Evolutionary conservation across 2,329 filamentous ascomycete species (phyloP).

Genomic region (Paecilomyces dactylethromorphus): DNA sequence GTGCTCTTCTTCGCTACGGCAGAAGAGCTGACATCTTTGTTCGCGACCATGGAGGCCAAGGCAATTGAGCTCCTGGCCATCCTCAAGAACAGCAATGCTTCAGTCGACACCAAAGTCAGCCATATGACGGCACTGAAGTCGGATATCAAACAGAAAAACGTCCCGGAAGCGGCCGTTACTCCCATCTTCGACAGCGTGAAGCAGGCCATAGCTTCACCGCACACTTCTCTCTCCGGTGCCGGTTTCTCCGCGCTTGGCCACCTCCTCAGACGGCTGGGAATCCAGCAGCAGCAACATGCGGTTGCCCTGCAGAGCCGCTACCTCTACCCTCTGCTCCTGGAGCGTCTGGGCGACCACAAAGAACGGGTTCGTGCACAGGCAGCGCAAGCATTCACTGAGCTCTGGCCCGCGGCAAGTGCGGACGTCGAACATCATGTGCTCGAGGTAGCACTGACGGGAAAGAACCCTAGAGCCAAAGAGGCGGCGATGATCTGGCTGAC

Average conservation of each 20-base stretch:
- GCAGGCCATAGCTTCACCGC: slow-evolving; percentile 66
- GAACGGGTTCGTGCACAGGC: slow-evolving; percentile 76
- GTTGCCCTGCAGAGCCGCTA: slow-evolving; percentile 61
- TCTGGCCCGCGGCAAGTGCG: slow-evolving; percentile 61
- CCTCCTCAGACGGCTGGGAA: slow-evolving; percentile 74
- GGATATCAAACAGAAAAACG: slow-evolving; percentile 85
- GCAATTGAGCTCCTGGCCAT: slow-evolving; percentile 47
- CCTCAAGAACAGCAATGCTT: slow-evolving; percentile 57
- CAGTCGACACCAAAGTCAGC: slow-evolving; percentile 64
- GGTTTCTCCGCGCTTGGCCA: slow-evolving; percentile 86
- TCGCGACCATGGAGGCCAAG: slow-evolving; percentile 49
- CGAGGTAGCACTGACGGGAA: slow-evolving; percentile 69
- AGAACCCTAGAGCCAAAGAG: slow-evolving; percentile 80
- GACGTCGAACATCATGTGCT: slow-evolving; percentile 78
- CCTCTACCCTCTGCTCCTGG: slow-evolving; percentile 68
- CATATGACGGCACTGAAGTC: slow-evolving; percentile 72
- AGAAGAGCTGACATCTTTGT: slow-evolving; percentile 4
- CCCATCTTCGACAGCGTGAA: slow-evolving; percentile 78
- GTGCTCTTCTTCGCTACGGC: slow-evolving; percentile 9
- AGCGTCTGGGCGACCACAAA: slow-evolving; percentile 81
- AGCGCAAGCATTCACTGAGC: slow-evolving; percentile 66
- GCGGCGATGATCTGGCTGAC: slow-evolving; percentile 77
- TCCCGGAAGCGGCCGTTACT: slow-evolving; percentile 64
- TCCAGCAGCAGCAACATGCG: slow-evolving; percentile 73
- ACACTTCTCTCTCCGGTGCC: slow-evolving; percentile 70